phyloP scores from a whole-genome alignment of 2,329 filamentous ascomycete species.

The Fusarium nematophilum region DNA sequence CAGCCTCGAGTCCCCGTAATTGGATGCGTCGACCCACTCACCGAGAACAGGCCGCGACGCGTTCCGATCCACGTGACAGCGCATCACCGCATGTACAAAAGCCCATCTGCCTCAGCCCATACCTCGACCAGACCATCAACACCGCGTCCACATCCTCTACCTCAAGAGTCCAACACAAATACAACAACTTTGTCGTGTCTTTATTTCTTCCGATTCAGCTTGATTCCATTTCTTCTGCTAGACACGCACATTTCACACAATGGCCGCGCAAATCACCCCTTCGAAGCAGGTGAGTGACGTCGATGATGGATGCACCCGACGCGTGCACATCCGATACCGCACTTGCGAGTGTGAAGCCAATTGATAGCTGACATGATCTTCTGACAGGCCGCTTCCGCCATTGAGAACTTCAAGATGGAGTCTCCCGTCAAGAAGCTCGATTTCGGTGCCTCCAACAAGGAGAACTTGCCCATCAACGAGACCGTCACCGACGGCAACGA shows the following conservation, averaged over 20 bases:
- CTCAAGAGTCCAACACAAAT: slow-evolving; percentile 35
- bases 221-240: slow-evolving; percentile 1
- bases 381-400: slow-evolving; percentile 81
- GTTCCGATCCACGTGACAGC: slow-evolving; percentile 53
- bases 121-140: slow-evolving; percentile 39
- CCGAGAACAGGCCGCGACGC: slow-evolving; percentile 49
- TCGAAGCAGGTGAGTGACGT: slow-evolving; percentile 66
- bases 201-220: slow-evolving; percentile 22
- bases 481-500: slow-evolving; percentile 67
- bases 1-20: slow-evolving; percentile 34
- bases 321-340: slow-evolving; percentile 10
- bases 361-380: slow-evolving; percentile 47
- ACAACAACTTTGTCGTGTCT: slow-evolving; percentile 28
- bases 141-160: slow-evolving; percentile 44
- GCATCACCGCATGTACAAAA: slow-evolving; percentile 53
- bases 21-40: slow-evolving; percentile 40
- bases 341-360: neutral
- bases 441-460: slow-evolving; percentile 81
- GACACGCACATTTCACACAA: slow-evolving; percentile 55
- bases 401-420: slow-evolving; percentile 92
- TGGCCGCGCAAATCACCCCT: slow-evolving; percentile 78
- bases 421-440: slow-evolving; percentile 91
- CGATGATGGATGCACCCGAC: slow-evolving; percentile 22
- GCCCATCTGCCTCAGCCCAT: slow-evolving; percentile 46
- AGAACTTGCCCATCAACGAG: slow-evolving; percentile 73